Evolutionary conservation across 1,284 basidiomycete genomes (phyloP), one percentile per base, ranked within the genome.

Genomic region (Cystobasidium pallidum): DNA sequence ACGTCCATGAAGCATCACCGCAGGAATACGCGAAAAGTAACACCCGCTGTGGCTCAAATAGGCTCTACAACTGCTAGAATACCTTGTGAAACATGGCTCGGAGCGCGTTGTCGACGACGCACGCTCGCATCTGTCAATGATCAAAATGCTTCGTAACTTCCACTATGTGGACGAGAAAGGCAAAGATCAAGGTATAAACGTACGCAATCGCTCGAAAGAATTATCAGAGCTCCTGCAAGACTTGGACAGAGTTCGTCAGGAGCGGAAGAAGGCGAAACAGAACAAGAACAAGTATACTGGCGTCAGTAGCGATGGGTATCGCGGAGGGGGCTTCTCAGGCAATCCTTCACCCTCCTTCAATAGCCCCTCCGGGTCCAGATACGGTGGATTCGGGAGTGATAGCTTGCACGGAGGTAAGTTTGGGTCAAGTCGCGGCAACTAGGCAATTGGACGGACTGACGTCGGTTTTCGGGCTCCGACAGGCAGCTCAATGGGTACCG

Each of bases 81-180:
- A 97, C 81, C 87, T 99, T 67, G 86, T 98, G 80, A 99, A 97
- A 83, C 91, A 99, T 78, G 96, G 95, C n/a, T 94, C 92, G 26
- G 95, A 99, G 80, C 89, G 96, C 54, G 96, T 99, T 2, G 93
- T 99, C 19, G 95, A 99, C 79, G 95, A 99, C 82, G 93, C 96
- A 2, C 87, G 95, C 71, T 91, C 92, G 0, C 96, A 99, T 80
- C 85, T 98, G 24, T 89, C 91, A 47, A 97, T 94, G 32, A 88
- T 99, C 80, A 98, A 98, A 84, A 98, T 99, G 90, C 87, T 99
- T 10, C 85, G 94, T 74, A 97, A 90, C 80, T 99, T 99, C 83
- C 96, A 99, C 81, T 98, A 97, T 82, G 92, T 97, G 72, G 96
- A 99, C 78, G 95, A 99, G 77, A 96, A 95, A 83, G 94, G 92